Base-by-base conservation (phyloP, 768 basidiomycete genomes). In the Leccinum barrowsii region DNA sequence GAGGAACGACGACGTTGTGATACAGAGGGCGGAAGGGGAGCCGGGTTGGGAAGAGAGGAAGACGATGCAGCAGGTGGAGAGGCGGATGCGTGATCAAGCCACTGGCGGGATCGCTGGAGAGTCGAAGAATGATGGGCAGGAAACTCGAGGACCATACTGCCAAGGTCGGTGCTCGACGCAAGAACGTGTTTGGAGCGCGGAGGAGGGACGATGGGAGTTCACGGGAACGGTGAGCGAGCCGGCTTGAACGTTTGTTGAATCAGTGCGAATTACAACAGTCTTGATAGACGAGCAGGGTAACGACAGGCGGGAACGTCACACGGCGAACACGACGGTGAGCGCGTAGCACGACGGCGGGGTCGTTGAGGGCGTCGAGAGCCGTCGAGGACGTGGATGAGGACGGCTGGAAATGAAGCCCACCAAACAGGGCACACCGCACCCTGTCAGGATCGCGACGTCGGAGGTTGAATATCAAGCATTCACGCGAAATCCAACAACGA, bases 1-100 rank as follows among this genome's bases (percentile, higher is more conserved):
- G 87, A 90, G 24, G 87, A 90, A 64, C 89, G 87, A 54, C 89
- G 85, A 56, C 87, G 84, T 60, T 81, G 79, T 2, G 65, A 5
- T 28, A 22, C 17, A 15, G 47, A 62, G 53, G 76, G 71, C 56
- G 67, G 71, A 26, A 57, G 53, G 61, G 79, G 64, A 19, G 72
- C 60, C 3, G 75, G 67, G 21, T 66, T 63, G 26, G 76, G 59
- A 15, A 64, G 60, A 24, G 74, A 60, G 49, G 78, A 68, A 53
- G 76, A 70, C 55, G 76, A 70, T 10, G 71, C 63, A 34, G 68
- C 64, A 37, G 70, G 58, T n/a, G 63, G 50, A 10, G 58, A 65
- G 13, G 46, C 44, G 37, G 64, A 51, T 8, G 59, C 42, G 50
- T 63, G 64, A 66, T 75, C 71, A 52, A 69, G 67, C 71, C 74